Percentiles rank a stretch among this genome's conserved stretches.
phyloP scores from a whole-genome alignment of 2,329 filamentous ascomycete genomes.

The Exophiala mesophila region DNA sequence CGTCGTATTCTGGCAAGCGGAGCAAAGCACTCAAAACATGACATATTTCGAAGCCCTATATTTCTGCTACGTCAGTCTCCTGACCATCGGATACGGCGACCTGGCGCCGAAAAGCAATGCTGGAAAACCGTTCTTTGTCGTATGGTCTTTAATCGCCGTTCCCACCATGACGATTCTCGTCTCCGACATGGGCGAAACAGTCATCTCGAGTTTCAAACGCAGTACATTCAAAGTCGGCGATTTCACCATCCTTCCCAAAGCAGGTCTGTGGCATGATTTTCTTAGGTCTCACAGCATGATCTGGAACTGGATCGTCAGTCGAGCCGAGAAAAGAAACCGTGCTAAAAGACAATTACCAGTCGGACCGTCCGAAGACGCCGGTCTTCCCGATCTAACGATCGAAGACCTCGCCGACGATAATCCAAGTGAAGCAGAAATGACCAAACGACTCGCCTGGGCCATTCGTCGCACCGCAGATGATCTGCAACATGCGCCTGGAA shows the following conservation, averaged over 20 bases:
- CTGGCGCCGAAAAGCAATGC: conserved; percentile 69
- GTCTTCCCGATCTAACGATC: conserved; percentile 27
- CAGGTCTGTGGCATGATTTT: conserved; percentile 51
- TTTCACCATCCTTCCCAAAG: conserved; percentile 61
- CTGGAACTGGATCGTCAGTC: conserved; percentile 34
- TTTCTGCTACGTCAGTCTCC: conserved; percentile 75
- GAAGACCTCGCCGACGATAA: conserved; percentile 46
- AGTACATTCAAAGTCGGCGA: conserved; percentile 58
- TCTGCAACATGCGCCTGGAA: conserved; percentile 52
- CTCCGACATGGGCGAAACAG: conserved; percentile 75
- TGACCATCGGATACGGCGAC: conserved; percentile 87
- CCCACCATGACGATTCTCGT: conserved; percentile 86
- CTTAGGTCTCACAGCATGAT: conserved; percentile 44
- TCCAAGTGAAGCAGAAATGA: conserved; percentile 54
- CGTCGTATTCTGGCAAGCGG: conserved; percentile 64
- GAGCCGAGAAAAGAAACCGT: conserved; percentile 39
- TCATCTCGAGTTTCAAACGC: conserved; percentile 63
- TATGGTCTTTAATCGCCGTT: conserved; percentile 81
- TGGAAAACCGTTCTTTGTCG: conserved; percentile 82
- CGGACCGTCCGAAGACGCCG: conserved; percentile 19
- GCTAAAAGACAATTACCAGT: conserved; percentile 45
- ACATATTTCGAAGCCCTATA: conserved; percentile 78
- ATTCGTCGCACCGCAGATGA: conserved; percentile 65
- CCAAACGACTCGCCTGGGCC: conserved; percentile 59
- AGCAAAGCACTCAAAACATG: conserved; percentile 52